phyloP scores from a whole-genome alignment of 257 asterid species.

The Ilex asprella region DNA sequence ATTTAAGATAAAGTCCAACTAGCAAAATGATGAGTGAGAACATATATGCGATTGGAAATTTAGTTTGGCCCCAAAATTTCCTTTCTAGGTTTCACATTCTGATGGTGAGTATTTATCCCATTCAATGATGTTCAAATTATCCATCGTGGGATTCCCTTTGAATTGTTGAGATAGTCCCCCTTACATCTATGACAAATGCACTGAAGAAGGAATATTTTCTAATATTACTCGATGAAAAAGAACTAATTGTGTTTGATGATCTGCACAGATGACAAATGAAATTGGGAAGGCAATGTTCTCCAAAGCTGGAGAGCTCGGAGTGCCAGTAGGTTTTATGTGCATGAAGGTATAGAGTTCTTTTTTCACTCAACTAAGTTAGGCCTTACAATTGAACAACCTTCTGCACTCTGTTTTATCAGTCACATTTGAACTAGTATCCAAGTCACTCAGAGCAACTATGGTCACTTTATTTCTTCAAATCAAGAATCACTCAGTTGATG shows the following conservation, averaged over 20 bases:
- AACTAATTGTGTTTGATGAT: conserved; percentile 1
- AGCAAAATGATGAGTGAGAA: no score
- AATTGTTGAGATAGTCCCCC: background rate
- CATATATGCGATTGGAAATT: no score
- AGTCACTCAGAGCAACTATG: background rate
- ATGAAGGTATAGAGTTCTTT: conserved; percentile 43
- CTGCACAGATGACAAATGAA: conserved; percentile 74
- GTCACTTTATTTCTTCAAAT: background rate
- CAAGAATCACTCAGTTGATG: background rate
- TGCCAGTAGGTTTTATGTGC: conserved; percentile 89
- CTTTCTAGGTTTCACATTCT: no score
- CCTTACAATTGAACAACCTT: background rate
- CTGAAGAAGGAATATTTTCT: background rate
- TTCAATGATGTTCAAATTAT: no score
- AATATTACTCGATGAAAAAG: background rate
- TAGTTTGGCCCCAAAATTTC: no score
- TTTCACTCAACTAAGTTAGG: background rate
- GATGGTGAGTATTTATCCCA: no score
- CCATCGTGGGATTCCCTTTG: background rate
- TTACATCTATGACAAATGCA: background rate
- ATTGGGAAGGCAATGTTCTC: conserved; percentile 72
- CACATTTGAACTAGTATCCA: background rate
- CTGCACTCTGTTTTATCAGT: background rate
- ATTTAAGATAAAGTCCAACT: no score
- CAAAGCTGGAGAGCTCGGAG: conserved; percentile 84